Evolutionary conservation across 2,329 filamentous ascomycete species (phyloP).

Genomic region (Pestalotiopsis sp.): DNA sequence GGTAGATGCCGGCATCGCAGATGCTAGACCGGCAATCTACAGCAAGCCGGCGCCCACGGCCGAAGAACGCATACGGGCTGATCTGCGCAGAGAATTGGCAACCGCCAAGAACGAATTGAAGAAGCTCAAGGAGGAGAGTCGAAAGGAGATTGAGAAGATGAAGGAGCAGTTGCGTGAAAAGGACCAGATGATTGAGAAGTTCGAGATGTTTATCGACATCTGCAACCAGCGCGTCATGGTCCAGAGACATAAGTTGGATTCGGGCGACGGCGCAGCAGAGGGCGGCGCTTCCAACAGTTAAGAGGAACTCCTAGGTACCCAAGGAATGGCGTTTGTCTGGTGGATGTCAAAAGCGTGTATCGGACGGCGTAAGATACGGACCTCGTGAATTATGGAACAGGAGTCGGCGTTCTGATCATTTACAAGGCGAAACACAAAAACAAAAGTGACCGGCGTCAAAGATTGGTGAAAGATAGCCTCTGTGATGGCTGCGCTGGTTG

Average conservation of each 20-base stretch:
- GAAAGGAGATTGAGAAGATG: constrained; percentile 60
- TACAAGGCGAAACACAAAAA: constrained; percentile 4
- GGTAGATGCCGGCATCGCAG: constrained; percentile 60
- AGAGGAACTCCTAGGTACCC: constrained; percentile 1
- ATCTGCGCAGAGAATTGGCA: constrained; percentile 62
- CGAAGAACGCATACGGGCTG: constrained; percentile 65
- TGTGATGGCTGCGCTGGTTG: neutral
- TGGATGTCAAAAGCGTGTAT: too few species aligned
- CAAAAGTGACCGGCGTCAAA: neutral
- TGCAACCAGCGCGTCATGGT: constrained; percentile 69
- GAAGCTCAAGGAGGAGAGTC: constrained; percentile 56
- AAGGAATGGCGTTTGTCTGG: neutral
- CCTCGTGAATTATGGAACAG: neutral
- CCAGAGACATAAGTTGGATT: constrained; percentile 55
- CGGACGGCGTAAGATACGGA: too few species aligned
- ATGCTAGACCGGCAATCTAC: constrained; percentile 66
- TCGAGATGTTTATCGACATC: constrained; percentile 72
- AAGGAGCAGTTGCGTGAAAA: constrained; percentile 65
- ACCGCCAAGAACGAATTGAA: constrained; percentile 59
- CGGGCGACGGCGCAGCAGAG: constrained; percentile 29
- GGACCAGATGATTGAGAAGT: constrained; percentile 63
- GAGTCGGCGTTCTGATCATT: constrained; percentile 12
- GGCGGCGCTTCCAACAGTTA: constrained; percentile 25
- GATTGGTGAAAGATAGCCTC: neutral
- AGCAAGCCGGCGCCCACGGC: constrained; percentile 66